phyloP scores from a whole-genome alignment of 305 asterid genomes.

The Plantago coronopus region DNA sequence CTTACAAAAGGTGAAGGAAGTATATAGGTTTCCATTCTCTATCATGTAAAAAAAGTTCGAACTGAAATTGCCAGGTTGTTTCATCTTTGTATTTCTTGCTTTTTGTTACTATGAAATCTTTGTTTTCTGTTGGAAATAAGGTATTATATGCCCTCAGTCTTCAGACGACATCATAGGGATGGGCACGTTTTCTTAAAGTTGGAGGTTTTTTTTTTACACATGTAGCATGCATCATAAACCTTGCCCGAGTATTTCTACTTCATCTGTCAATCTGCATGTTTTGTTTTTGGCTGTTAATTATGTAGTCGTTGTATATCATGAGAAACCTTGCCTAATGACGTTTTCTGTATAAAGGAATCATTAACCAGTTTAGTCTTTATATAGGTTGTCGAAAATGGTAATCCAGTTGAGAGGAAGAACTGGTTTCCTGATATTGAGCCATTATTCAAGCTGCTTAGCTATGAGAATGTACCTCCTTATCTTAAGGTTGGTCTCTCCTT shows the following conservation, averaged over 20 bases:
- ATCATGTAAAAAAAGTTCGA: neutral
- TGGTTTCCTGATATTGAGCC: constrained; percentile 98
- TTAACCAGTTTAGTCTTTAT: constrained; percentile 10
- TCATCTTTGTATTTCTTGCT: neutral
- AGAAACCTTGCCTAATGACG: constrained; percentile 4
- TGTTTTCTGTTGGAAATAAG: constrained; percentile 4
- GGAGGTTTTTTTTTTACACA: too few relatives aligned
- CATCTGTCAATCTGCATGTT: constrained; percentile 3
- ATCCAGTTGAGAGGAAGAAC: constrained; percentile 70
- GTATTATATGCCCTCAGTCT: neutral
- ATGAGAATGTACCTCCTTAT: constrained; percentile 96
- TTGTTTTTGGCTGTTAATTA: neutral
- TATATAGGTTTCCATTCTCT: too few relatives aligned
- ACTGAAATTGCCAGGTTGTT: neutral
- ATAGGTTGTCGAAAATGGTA: constrained; percentile 86
- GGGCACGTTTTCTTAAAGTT: too few relatives aligned
- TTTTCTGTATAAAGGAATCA: constrained; percentile 7
- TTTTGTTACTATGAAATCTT: neutral
- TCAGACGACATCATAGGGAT: too few relatives aligned
- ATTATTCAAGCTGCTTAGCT: constrained; percentile 89
- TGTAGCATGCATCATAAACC: too few relatives aligned
- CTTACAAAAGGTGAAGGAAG: constrained; percentile 59
- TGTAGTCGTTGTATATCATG: too few relatives aligned
- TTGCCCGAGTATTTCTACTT: neutral
- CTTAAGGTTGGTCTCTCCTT: constrained; percentile 60